Evolutionary conservation across 2,329 filamentous ascomycete genomes (phyloP), one percentile per base, ranked within the genome.

Genomic region (Coniochaeta hoffmannii): DNA sequence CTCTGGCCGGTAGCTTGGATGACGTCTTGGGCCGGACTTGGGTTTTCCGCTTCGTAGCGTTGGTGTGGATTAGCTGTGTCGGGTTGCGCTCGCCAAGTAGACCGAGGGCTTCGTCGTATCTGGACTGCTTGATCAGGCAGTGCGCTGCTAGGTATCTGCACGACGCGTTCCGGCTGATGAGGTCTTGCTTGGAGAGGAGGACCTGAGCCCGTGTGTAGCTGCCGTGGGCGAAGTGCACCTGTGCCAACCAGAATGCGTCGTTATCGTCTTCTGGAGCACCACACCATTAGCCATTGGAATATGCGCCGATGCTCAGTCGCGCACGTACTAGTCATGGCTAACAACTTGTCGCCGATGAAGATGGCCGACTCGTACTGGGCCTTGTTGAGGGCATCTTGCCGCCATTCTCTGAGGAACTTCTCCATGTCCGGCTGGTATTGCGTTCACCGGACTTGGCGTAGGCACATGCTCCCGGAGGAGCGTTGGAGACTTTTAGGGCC

Each of bases 201-300:
- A 89, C 82, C 64, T 96, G 87, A 2, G 94, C 92, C 64, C 94
- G 88, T 9, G 88, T 94, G 71, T 96, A 97, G 76, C 97, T 96
- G 64, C 90, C 92, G 51, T 90, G 94, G 53, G 87, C 88, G 73
- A 97, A 99, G 72, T 99, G 93, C 35, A 96, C 90, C 73, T 97
- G 93, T n/a, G 94, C 94, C 44, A 99, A 86, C 88, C 91, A 97
- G 68, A 96, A 96, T 38, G 92, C 93, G 70, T 99, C 94, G 61
- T 90, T 87, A 66, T 96, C 91, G 69, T 93, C 89, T 66, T 92
- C 94, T 97, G 61, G 9, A 26, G 14, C 30, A 17, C 31, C 36
- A 57, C 30, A 62, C 5, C 53, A 58, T 41, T 35, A 55, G 53
- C 57, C 8, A 50, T n/a, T n/a, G n/a, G n/a, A n/a, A n/a, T n/a